Evolutionary conservation across 163 green algal species (phyloP).

Genomic region (Scenedesmus sp.): DNA sequence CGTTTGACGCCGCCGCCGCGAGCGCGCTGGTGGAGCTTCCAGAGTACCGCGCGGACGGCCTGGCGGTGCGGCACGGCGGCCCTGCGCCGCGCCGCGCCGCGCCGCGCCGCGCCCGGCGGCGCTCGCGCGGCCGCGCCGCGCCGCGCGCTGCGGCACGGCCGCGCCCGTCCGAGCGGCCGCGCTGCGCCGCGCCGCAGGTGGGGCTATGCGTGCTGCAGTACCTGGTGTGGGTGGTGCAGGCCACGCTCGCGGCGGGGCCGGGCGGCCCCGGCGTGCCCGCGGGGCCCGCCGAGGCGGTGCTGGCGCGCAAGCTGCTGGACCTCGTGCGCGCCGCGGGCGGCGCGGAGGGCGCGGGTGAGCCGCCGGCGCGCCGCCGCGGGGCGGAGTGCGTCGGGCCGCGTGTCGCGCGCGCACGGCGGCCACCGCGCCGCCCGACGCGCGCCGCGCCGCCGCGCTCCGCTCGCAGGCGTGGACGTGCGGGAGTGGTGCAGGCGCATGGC

Average conservation of each 20-base stretch:
- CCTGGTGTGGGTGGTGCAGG: constrained; percentile 37
- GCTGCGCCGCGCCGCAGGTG: constrained; percentile 16
- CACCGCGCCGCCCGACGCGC: no score
- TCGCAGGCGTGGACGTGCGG: constrained; percentile 29
- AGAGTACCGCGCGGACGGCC: constrained; percentile 50
- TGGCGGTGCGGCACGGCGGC: constrained; percentile 42
- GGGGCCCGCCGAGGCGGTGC: constrained; percentile 30
- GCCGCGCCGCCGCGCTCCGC: no score
- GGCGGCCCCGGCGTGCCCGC: neutral
- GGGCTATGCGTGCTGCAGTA: constrained; percentile 43
- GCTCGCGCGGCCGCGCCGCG: no score
- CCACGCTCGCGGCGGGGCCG: neutral
- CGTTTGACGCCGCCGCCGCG: constrained; percentile 59
- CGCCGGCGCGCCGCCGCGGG: no score
- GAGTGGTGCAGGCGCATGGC: constrained; percentile 44
- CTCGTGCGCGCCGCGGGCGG: constrained; percentile 17
- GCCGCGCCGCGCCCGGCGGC: no score
- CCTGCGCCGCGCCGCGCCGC: no score
- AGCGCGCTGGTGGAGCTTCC: constrained; percentile 58
- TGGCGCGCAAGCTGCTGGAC: constrained; percentile 36
- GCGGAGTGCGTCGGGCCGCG: no score
- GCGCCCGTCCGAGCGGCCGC: no score
- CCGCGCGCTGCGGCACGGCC: no score
- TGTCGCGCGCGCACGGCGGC: no score
- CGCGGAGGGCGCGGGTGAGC: constrained; percentile 27